Conservation (phyloP, 2,329 filamentous ascomycete genomes). For the Stachybotrys chlorohalonatus region DNA sequence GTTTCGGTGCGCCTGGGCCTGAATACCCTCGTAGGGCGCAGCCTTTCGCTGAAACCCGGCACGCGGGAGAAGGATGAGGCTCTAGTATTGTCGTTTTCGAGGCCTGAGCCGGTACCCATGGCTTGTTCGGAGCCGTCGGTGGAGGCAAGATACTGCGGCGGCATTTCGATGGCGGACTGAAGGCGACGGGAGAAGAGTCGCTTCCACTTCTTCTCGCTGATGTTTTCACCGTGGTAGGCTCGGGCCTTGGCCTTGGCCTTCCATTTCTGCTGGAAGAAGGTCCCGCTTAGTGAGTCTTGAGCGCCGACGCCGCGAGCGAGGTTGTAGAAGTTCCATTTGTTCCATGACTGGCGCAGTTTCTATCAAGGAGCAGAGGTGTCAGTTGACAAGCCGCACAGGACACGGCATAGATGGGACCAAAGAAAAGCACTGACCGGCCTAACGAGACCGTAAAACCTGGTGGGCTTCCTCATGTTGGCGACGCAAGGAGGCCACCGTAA, state of each 20-base stretch:
- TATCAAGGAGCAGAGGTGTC: slow-evolving; percentile 25
- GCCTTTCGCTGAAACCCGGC: slow-evolving; percentile 10
- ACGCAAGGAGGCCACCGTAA: slow-evolving; percentile 6
- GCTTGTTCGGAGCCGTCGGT: slow-evolving; percentile 79
- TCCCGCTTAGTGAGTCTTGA: slow-evolving; percentile 22
- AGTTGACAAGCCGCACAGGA: slow-evolving; percentile 9
- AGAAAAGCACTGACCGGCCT: slow-evolving; percentile 43
- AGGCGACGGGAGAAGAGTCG: slow-evolving; percentile 82
- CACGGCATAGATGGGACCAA: not conserved
- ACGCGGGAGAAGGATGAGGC: slow-evolving; percentile 24
- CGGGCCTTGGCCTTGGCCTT: slow-evolving; percentile 73
- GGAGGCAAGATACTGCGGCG: slow-evolving; percentile 66
- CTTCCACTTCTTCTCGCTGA: slow-evolving; percentile 88
- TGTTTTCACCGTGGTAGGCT: slow-evolving; percentile 89
- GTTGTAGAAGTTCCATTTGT: slow-evolving; percentile 95
- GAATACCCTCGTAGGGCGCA: slow-evolving; percentile 1
- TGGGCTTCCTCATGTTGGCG: slow-evolving; percentile 43
- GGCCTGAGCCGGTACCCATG: slow-evolving; percentile 72
- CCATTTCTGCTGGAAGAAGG: slow-evolving; percentile 99
- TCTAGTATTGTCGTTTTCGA: slow-evolving; percentile 22
- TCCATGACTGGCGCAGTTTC: slow-evolving; percentile 95
- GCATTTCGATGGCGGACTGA: slow-evolving; percentile 77
- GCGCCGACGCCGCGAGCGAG: slow-evolving; percentile 36
- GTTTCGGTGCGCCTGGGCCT: slow-evolving; percentile 13
- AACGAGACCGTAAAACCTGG: slow-evolving; percentile 57